Evolutionary conservation across 306 rosid species (phyloP).

Genomic region (Mimosa pudica): DNA sequence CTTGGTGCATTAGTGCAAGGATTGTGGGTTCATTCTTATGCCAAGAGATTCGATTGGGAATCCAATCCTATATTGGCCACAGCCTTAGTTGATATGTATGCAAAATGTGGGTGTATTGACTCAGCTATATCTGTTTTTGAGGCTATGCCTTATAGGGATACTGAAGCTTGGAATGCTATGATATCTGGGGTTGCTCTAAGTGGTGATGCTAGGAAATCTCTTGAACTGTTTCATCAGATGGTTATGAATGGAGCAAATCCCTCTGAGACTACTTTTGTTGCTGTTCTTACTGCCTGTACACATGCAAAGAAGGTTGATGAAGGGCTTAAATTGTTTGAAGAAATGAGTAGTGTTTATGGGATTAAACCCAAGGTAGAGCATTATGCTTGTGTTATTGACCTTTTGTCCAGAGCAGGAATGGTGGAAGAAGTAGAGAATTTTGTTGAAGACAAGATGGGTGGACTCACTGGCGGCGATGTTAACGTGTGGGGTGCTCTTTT

Average conservation of each 20-base stretch:
- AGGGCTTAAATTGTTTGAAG: conserved; percentile 21
- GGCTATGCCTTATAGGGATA: conserved; percentile 37
- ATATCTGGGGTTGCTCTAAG: conserved; percentile 14
- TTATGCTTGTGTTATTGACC: conserved; percentile 42
- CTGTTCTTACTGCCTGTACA: conserved; percentile 18
- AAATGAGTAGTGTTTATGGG: conserved; percentile 31
- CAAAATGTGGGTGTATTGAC: conserved; percentile 49
- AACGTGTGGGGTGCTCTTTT: conserved; percentile 81
- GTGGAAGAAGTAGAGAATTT: conserved; percentile 52
- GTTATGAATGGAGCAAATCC: background rate
- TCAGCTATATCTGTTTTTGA: conserved; percentile 39
- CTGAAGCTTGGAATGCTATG: conserved; percentile 31
- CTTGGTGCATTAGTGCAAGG: conserved; percentile 50
- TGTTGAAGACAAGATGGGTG: conserved; percentile 78
- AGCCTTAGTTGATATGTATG: conserved; percentile 45
- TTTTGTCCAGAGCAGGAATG: conserved; percentile 22
- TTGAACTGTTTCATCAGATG: conserved; percentile 17
- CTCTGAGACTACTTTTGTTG: conserved; percentile 15
- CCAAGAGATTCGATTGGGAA: conserved; percentile 21
- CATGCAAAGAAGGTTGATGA: conserved; percentile 16
- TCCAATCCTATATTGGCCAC: conserved; percentile 32
- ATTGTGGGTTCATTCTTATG: conserved; percentile 54
- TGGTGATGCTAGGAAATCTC: conserved; percentile 9
- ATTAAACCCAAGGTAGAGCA: conserved; percentile 34
- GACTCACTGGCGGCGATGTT: conserved; percentile 55